Base-by-base conservation (phyloP, 2,329 filamentous ascomycete species). In the Mollisiaceae sp. region DNA sequence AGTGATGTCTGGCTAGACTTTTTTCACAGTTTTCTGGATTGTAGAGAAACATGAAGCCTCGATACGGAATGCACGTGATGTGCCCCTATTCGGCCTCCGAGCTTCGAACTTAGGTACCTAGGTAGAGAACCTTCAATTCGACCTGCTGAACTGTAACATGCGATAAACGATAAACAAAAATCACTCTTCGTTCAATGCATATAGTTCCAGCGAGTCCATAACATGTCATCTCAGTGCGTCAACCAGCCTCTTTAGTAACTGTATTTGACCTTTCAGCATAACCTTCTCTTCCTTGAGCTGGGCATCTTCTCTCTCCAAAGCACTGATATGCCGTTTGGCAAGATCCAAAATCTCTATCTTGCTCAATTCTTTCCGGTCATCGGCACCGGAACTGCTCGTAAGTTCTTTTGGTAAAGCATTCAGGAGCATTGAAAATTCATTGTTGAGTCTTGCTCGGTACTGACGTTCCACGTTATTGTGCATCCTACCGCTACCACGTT, bases 391-490 rank as follows among this genome's bases (percentile, higher is more conserved):
- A 43, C 9, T n/a, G 5, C 56, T 43, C 22, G 55, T 39, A 15
- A 57, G 1, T 18, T 65, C 52, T 24, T 12, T 15, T 22, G 63
- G 63, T 24, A 65, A 52, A 11, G 47, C 56, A 6, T 47, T 39
- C 27, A 65, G 50, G 8, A 65, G 58, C 5, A 8, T 36, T 4
- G 58, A 36, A 38, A 58, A 65, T 15, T 58, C 22, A 14, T 20
- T 24, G 41, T 65, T 65, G 22, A 65, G 58, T 39, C 63, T 27
- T 32, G 32, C 36, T 38, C 63, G 47, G 39, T 65, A 61, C 18
- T 65, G 63, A 20, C 60, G 60, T 27, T 65, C 63, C 18, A 65
- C 59, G 5, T 41, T 38, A 39, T 62, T 62, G 52, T 62, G 60
- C 1, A 50, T 14, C 22, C n/a, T 22, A 20, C 24, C 18, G 8